Base-by-base conservation (phyloP, 495 filamentous ascomycete species). In the Lepidopterella palustris region DNA sequence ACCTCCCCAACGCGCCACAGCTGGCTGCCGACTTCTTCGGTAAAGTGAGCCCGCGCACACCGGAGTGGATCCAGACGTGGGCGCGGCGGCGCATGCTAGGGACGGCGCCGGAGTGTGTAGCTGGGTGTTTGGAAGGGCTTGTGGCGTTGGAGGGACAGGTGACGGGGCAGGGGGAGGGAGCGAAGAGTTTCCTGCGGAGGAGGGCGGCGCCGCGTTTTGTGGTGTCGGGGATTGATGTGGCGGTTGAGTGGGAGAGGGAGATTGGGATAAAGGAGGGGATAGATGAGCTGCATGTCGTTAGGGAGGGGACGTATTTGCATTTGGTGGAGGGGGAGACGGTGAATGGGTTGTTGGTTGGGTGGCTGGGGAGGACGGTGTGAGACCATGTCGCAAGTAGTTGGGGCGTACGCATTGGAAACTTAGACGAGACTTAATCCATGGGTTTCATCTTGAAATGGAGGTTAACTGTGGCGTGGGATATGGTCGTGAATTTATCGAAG, bases 301-400 rank as follows among this genome's bases (percentile, higher is more conserved):
- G 2, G 21, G 51, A 57, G 53, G 62, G 57, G 15, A 48, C 45
- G n/a, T 60, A 56, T 53, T 55, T 47, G 45, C 57, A 60, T 45
- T 52, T 64, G 25, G 57, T 64, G n/a, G 42, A 60, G 45, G 31
- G n/a, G 49, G 62, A 58, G 45, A 53, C 56, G 62, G 39, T 58
- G 5, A 39, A 25, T 29, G 56, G 18, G 15, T 28, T 31, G 11
- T 39, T 65, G 10, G 51, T 27, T 10, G 26, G 59, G 28, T 70
- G 66, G 59, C 49, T 68, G n/a, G 24, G 24, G n/a, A 49, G 24
- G 45, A 49, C 24, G 31, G 31, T n/a, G n/a, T n/a, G n/a, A n/a
- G n/a, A n/a, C n/a, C n/a, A n/a, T n/a, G n/a, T n/a, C n/a, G n/a
- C n/a, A n/a, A n/a, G n/a, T n/a, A n/a, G n/a, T n/a, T n/a, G n/a